A percentile compares a stretch with the other conserved stretches of the same genome.
phyloP scores from a whole-genome alignment of 345 rosid genomes.

The Sapria himalayana region DNA sequence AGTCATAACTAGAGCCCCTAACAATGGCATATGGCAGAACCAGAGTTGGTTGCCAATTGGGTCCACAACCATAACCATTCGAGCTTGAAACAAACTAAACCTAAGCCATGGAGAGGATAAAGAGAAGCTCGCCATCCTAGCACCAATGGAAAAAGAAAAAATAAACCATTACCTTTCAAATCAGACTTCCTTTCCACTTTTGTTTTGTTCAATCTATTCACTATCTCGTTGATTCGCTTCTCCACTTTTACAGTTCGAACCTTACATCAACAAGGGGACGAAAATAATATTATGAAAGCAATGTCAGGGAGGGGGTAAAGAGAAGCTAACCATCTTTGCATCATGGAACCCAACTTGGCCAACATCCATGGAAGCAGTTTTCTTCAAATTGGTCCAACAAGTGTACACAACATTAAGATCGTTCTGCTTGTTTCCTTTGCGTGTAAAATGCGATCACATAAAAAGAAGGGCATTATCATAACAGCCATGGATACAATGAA shows the following conservation, averaged over 20 bases:
- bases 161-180: conserved; percentile 41
- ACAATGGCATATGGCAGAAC: too few relatives aligned
- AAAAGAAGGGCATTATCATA: too few relatives aligned
- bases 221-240: conserved; percentile 75
- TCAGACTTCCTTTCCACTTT: conserved; percentile 85
- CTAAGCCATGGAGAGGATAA: too few relatives aligned
- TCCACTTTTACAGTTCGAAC: conserved; percentile 83
- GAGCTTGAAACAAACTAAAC: too few relatives aligned
- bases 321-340: conserved; percentile 49
- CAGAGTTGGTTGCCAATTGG: too few relatives aligned
- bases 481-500: too few relatives aligned
- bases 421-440: conserved; percentile 95
- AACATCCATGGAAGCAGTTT: conserved; percentile 93
- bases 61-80: too few relatives aligned
- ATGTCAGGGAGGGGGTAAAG: too few relatives aligned
- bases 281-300: too few relatives aligned
- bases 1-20: too few relatives aligned
- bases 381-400: conserved; percentile 89
- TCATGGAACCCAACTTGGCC: conserved; percentile 96
- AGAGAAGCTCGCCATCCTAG: conserved; percentile 47
- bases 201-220: conserved; percentile 84
- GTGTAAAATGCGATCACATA: too few relatives aligned
- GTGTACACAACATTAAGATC: conserved; percentile 91
- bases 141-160: conserved; percentile 12
- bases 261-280: too few relatives aligned